A percentile compares a stretch with the other conserved stretches of the same genome.
These are phyloP conservation scores for Ceriops decandra DNA, from an alignment of 345 rosid species.

Conservation along the genomic window DNA sequence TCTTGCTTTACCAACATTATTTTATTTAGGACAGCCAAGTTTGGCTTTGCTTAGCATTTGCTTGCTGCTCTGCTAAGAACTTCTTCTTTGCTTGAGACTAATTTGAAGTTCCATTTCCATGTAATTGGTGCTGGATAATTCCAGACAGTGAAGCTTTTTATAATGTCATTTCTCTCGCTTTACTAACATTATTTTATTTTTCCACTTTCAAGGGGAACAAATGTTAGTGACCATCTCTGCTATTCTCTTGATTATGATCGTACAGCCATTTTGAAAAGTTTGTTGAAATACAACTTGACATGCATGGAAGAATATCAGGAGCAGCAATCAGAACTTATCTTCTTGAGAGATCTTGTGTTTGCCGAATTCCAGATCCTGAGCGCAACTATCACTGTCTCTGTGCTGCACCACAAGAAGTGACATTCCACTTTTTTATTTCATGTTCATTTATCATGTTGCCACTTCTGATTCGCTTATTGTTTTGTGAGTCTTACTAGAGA, in stretches of 20 bases:
- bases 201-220: not conserved
- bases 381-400: constrained; percentile 90
- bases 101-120: constrained; percentile 12
- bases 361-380: constrained; percentile 88
- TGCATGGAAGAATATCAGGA: constrained; percentile 75
- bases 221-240: not conserved
- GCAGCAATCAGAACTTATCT: constrained; percentile 94
- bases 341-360: constrained; percentile 91
- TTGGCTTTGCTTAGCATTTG: too few relatives aligned
- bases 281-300: constrained; percentile 86
- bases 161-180: not conserved
- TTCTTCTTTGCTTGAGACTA: constrained; percentile 2
- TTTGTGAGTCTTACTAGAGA: constrained; percentile 41
- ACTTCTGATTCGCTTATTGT: constrained; percentile 19
- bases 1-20: not conserved
- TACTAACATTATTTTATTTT: not conserved
- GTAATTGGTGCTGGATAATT: not conserved
- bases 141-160: not conserved
- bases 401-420: constrained; percentile 78
- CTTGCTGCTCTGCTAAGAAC: too few relatives aligned
- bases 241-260: constrained; percentile 17
- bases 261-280: constrained; percentile 91
- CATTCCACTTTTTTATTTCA: constrained; percentile 2
- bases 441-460: constrained; percentile 11
- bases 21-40: not conserved